Conservation (phyloP, 352 stramenopile species). For the Hyaloperonospora brassicae region DNA sequence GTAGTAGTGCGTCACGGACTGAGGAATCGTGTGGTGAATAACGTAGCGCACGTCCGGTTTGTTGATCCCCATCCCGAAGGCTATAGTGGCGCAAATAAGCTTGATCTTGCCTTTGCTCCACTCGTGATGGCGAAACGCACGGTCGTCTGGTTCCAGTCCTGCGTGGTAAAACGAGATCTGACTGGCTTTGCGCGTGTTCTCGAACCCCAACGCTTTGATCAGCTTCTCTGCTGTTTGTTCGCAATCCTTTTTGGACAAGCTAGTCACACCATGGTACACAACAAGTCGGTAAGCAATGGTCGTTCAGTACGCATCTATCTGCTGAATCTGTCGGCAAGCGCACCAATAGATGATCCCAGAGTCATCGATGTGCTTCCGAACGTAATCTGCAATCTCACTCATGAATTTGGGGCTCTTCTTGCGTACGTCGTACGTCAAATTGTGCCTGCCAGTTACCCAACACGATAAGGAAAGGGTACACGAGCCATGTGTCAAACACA, state of each 20-base stretch:
- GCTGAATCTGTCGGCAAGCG: not conserved
- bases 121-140: slow-evolving; percentile 70
- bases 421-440: slow-evolving; percentile 79
- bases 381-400: slow-evolving; percentile 68
- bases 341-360: slow-evolving; percentile 88
- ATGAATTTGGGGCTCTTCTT: slow-evolving; percentile 78
- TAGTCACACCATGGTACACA: slow-evolving; percentile 13
- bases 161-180: slow-evolving; percentile 84
- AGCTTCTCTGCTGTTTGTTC: slow-evolving; percentile 75
- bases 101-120: slow-evolving; percentile 89
- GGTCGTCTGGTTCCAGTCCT: slow-evolving; percentile 63
- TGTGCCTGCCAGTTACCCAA: slow-evolving; percentile 35
- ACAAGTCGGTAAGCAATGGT: slow-evolving; percentile 1
- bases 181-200: slow-evolving; percentile 52
- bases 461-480: slow-evolving; percentile 6
- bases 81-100: slow-evolving; percentile 81
- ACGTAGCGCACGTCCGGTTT: slow-evolving; percentile 86
- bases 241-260: slow-evolving; percentile 84
- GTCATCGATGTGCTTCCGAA: slow-evolving; percentile 75
- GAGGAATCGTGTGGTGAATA: slow-evolving; percentile 83
- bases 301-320: not conserved
- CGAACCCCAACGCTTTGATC: slow-evolving; percentile 69
- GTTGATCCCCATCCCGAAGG: slow-evolving; percentile 88
- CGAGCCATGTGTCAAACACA: not conserved
- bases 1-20: slow-evolving; percentile 87